Base-by-base conservation (phyloP, 139 green algal species). In the Chlamydomonas sp. region DNA sequence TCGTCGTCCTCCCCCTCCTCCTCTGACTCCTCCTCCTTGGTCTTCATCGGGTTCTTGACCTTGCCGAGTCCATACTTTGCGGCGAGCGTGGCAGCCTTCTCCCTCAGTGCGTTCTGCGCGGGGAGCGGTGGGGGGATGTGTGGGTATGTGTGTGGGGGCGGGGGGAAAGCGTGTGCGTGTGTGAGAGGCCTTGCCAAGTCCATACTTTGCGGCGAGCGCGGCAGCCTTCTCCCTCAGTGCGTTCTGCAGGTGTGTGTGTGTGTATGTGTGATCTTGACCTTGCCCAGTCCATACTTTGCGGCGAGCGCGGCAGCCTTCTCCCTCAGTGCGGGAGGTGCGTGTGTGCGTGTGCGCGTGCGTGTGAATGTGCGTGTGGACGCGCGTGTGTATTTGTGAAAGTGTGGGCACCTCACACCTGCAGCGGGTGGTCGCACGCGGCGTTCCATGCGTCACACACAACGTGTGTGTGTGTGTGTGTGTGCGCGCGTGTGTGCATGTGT, bases 371-470 rank as follows among this genome's bases (percentile, higher is more conserved):
- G n/a, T n/a, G n/a, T n/a, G n/a, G n/a, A n/a, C n/a, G n/a, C n/a
- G n/a, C n/a, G n/a, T n/a, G n/a, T n/a, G n/a, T n/a, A n/a, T n/a
- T n/a, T n/a, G n/a, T n/a, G n/a, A n/a, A n/a, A n/a, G n/a, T n/a
- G n/a, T n/a, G n/a, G n/a, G n/a, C n/a, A n/a, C n/a, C n/a, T n/a
- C n/a, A n/a, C n/a, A n/a, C n/a, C 35, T 94, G 88, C 75, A 96
- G 75, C 22, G 86, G 84, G 67, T 96, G 80, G 70, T 76, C 67
- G 1, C 90, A 89, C 8, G 82, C 84, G 33, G 89, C 88, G 2
- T n/a, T n/a, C n/a, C n/a, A n/a, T n/a, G n/a, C n/a, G n/a, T n/a
- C n/a, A n/a, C n/a, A n/a, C n/a, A n/a, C n/a, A n/a, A n/a, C n/a
- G n/a, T n/a, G n/a, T n/a, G n/a, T n/a, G n/a, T n/a, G n/a, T n/a